A percentile compares a stretch with the other conserved stretches of the same genome.
These are phyloP conservation scores for Xylaria digitata DNA, from an alignment of 2,329 filamentous ascomycete species.

Conservation along the genomic window DNA sequence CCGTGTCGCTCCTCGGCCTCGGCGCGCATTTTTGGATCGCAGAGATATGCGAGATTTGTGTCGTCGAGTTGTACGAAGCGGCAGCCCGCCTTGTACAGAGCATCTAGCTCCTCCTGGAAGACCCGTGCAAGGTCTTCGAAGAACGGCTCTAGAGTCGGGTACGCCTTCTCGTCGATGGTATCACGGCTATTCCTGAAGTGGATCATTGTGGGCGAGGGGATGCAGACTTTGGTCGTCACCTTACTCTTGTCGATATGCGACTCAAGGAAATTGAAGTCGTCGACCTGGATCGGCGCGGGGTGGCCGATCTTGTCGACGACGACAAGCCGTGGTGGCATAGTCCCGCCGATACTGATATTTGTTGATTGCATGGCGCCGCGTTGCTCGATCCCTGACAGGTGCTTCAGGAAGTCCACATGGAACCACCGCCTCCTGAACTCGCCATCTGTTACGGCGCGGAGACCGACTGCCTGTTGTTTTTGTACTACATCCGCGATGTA, in stretches of 20 bases:
- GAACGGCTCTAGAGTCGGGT: conserved; percentile 65
- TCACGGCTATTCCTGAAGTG: conserved; percentile 68
- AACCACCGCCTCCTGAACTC: conserved; percentile 69
- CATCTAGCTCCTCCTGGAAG: conserved; percentile 65
- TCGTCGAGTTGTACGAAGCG: conserved; percentile 69
- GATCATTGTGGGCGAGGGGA: conserved; percentile 69
- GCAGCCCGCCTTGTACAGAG: conserved; percentile 63
- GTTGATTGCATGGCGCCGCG: conserved; percentile 58
- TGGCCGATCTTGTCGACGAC: conserved; percentile 66
- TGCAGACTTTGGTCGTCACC: conserved; percentile 65
- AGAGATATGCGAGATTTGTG: conserved; percentile 70
- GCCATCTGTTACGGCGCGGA: conserved; percentile 65
- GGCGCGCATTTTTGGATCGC: conserved; percentile 65
- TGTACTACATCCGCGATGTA: conserved; percentile 61
- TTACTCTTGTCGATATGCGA: conserved; percentile 56
- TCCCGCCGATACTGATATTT: conserved; percentile 59
- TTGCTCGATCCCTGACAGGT: conserved; percentile 64
- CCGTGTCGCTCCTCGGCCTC: conserved; percentile 64
- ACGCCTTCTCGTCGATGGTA: conserved; percentile 62
- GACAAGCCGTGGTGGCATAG: conserved; percentile 64
- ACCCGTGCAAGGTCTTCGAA: conserved; percentile 66
- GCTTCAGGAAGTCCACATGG: conserved; percentile 68
- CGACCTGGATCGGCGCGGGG: conserved; percentile 64
- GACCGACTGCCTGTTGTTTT: conserved; percentile 60
- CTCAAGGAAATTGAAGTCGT: conserved; percentile 66